phyloP scores from a whole-genome alignment of 169 alveolate species.

The Sarcocystis neurona region DNA sequence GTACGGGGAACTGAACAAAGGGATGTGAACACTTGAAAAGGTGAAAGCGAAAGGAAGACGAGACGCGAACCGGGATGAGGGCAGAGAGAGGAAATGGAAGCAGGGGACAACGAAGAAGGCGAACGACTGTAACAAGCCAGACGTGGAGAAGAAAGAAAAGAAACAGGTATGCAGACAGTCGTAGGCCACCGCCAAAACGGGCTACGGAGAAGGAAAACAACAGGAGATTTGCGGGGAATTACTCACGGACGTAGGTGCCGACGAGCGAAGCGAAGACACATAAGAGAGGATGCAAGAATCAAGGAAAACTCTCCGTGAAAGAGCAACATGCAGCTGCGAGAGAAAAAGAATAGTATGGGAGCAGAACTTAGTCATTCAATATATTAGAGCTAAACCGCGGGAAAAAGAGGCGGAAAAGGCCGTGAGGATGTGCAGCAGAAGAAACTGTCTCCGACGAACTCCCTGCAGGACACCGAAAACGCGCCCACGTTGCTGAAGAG shows the following conservation, averaged over 20 bases:
- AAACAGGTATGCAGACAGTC: too few relatives aligned
- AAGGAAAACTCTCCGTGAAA: too few relatives aligned
- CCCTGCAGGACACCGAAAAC: not conserved
- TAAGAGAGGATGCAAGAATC: not conserved
- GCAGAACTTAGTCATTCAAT: too few relatives aligned
- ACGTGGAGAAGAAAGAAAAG: not conserved
- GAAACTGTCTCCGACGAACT: not conserved
- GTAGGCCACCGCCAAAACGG: not conserved
- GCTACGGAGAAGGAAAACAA: not conserved
- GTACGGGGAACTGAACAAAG: too few relatives aligned
- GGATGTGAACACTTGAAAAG: too few relatives aligned
- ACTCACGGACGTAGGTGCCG: not conserved
- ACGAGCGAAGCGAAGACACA: not conserved
- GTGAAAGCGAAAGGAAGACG: too few relatives aligned
- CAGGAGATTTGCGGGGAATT: not conserved
- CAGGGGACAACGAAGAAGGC: too few relatives aligned
- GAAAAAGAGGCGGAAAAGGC: not conserved
- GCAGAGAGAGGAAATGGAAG: too few relatives aligned
- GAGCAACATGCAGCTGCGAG: not conserved
- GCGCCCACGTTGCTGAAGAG: not conserved
- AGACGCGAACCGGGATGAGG: too few relatives aligned
- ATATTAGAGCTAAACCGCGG: not conserved
- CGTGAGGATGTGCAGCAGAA: not conserved
- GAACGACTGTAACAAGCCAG: not conserved
- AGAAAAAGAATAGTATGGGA: constrained; percentile 6